Base-by-base conservation (phyloP, 495 filamentous ascomycete genomes). In the Aspergillus cristatus region DNA sequence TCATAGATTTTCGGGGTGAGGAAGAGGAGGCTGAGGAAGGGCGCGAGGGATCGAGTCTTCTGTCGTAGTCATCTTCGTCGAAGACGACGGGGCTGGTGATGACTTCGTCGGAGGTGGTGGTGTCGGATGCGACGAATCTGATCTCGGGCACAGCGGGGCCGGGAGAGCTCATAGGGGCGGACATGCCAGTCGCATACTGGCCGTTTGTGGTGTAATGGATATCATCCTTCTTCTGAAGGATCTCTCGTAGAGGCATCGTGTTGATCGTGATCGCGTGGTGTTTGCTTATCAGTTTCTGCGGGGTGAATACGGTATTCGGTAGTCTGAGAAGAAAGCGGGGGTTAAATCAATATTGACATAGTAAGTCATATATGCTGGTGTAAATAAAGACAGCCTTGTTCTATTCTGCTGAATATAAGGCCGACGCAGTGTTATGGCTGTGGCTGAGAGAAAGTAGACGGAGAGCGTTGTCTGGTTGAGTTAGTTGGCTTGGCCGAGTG, bases 121-220 rank as follows among this genome's bases (percentile, higher is more conserved):
- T 94, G 53, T 90, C 86, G 41, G 81, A 80, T 30, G 89, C 78
- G 44, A 93, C 70, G 68, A 97, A 84, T 41, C 71, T 87, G 64
- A 96, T 83, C 51, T 82, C 76, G 39, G 85, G 84, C 1, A 74
- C 60, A 53, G n/a, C n/a, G n/a, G n/a, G n/a, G n/a, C n/a, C n/a
- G n/a, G n/a, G n/a, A n/a, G 63, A 42, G 44, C 13, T 35, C 22
- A 31, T 14, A 16, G 14, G 35, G 12, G 41, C 36, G 20, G 20
- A 4, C 4, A 4, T 24, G 8, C 8, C 8, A 3, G 29, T 11
- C 12, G 29, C 35, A 45, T 43, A 43, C 29, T 43, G 45, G 18
- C 14, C 28, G 32, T 11, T 43, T 32, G 32, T 56, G n/a, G n/a
- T n/a, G 52, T 41, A 54, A 49, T 26, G 66, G 55, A 70, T 59